phyloP scores from a whole-genome alignment of 2,329 filamentous ascomycete species.

The Chrysoporthe puriensis region DNA sequence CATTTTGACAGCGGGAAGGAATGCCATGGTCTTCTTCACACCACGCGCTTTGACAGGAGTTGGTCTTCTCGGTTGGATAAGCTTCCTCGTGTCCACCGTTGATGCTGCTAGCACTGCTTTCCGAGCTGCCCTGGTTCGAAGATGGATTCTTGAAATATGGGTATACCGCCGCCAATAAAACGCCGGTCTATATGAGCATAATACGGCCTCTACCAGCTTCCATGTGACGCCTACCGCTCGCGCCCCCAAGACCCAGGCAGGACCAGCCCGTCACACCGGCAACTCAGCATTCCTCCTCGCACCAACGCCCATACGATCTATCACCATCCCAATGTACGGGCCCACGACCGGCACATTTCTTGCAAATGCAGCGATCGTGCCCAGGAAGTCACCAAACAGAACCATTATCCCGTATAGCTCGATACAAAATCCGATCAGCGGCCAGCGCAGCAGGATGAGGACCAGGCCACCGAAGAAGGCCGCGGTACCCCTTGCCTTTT shows the following conservation, averaged over 20 bases:
- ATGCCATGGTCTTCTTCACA: slow-evolving; percentile 25
- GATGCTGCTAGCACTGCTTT: neutral
- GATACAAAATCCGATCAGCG: slow-evolving; percentile 85
- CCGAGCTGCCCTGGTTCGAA: neutral
- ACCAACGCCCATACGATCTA: slow-evolving; percentile 71
- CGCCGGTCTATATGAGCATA: slow-evolving; percentile 31
- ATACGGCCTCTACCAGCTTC: slow-evolving; percentile 24
- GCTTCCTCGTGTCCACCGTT: neutral
- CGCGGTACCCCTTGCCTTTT: slow-evolving; percentile 89
- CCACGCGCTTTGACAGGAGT: slow-evolving; percentile 20
- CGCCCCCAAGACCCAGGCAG: neutral
- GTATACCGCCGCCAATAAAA: slow-evolving; percentile 27
- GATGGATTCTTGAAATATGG: slow-evolving; percentile 7
- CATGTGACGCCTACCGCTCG: neutral
- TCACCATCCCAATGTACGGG: slow-evolving; percentile 75
- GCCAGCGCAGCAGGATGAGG: slow-evolving; percentile 88
- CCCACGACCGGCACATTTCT: slow-evolving; percentile 84
- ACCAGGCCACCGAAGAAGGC: slow-evolving; percentile 84
- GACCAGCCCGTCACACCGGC: slow-evolving; percentile 62
- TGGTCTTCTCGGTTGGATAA: slow-evolving; percentile 9
- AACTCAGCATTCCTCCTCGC: slow-evolving; percentile 74
- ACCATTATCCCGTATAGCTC: slow-evolving; percentile 93
- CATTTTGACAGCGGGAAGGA: slow-evolving; percentile 24
- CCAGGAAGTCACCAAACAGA: slow-evolving; percentile 94
- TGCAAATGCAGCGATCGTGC: slow-evolving; percentile 87